These are phyloP conservation scores for Ganoderma boninense DNA, from an alignment of 1,284 basidiomycete genomes.

Conservation along the genomic window DNA sequence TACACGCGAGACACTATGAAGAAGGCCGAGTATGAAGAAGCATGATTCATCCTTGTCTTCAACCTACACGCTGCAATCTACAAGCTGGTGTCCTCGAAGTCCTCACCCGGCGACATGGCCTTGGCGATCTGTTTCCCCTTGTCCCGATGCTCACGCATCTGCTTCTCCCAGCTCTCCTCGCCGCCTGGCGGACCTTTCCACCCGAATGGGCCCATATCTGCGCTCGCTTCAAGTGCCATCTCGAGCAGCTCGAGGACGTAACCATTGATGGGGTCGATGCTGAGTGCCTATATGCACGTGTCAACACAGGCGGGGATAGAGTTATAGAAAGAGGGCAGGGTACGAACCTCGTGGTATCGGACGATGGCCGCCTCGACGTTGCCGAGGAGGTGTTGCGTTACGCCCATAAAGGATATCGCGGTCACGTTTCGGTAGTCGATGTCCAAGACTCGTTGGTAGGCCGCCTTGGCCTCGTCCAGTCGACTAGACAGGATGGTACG, in stretches of 20 bases:
- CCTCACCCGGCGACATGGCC: constrained; percentile 10
- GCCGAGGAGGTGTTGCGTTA: constrained; percentile 80
- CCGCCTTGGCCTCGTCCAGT: constrained; percentile 71
- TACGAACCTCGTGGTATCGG: constrained; percentile 85
- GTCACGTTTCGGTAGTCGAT: constrained; percentile 82
- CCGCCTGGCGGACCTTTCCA: constrained; percentile 38
- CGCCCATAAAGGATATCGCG: constrained; percentile 85
- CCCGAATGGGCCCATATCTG: constrained; percentile 33
- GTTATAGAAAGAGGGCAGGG: background rate
- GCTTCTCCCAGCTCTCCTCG: constrained; percentile 39
- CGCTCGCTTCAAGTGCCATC: constrained; percentile 71
- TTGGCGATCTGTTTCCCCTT: constrained; percentile 37
- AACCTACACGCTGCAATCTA: background rate
- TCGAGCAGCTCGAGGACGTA: constrained; percentile 88
- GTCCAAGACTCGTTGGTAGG: constrained; percentile 81
- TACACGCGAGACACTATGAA: constrained; percentile 44
- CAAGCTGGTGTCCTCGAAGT: constrained; percentile 29
- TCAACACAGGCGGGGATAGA: background rate
- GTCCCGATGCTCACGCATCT: constrained; percentile 43
- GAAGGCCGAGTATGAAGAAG: constrained; percentile 27
- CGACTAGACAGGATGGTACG: constrained; percentile 53
- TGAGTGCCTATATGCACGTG: constrained; percentile 65
- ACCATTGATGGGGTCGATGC: constrained; percentile 87
- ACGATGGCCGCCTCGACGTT: constrained; percentile 83
- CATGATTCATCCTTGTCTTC: background rate